Conservation (phyloP, 1,139 yeast species). For the Yamadazyma trypodendri region DNA sequence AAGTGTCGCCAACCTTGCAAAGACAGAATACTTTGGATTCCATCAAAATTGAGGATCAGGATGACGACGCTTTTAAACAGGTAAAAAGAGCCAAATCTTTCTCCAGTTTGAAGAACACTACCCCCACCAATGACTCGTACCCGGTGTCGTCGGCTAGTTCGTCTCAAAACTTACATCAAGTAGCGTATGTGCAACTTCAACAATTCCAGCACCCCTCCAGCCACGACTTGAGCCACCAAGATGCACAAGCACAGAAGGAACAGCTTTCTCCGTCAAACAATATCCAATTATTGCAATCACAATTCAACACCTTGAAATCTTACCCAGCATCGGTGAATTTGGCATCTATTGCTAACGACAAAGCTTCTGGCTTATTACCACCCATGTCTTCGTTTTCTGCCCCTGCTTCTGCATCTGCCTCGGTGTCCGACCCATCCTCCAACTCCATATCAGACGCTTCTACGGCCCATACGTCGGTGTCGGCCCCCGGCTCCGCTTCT, state of each 20-base stretch:
- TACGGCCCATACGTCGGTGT: constrained; percentile 4
- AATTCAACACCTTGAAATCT: constrained; percentile 27
- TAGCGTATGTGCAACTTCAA: not conserved
- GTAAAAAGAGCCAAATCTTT: constrained; percentile 38
- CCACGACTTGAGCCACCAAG: constrained; percentile 2
- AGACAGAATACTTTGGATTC: constrained; percentile 30
- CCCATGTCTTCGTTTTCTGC: constrained; percentile 33
- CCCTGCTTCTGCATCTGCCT: constrained; percentile 4
- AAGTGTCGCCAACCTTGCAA: constrained; percentile 15
- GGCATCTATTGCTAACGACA: constrained; percentile 26
- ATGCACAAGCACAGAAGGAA: constrained; percentile 1
- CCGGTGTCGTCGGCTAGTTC: constrained; percentile 1
- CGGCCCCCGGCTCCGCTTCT: not conserved
- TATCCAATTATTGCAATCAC: constrained; percentile 16
- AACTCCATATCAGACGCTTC: constrained; percentile 3
- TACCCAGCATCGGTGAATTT: constrained; percentile 41
- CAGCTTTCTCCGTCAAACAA: constrained; percentile 7
- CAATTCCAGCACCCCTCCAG: not conserved
- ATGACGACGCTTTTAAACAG: constrained; percentile 46
- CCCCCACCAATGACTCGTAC: not conserved
- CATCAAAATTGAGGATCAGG: constrained; percentile 40
- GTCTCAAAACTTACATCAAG: constrained; percentile 1
- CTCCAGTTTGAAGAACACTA: constrained; percentile 5
- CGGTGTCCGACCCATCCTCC: constrained; percentile 5
- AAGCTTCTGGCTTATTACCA: constrained; percentile 28